phyloP scores from a whole-genome alignment of 2,329 filamentous ascomycete genomes.

The Beauveria caledonica region DNA sequence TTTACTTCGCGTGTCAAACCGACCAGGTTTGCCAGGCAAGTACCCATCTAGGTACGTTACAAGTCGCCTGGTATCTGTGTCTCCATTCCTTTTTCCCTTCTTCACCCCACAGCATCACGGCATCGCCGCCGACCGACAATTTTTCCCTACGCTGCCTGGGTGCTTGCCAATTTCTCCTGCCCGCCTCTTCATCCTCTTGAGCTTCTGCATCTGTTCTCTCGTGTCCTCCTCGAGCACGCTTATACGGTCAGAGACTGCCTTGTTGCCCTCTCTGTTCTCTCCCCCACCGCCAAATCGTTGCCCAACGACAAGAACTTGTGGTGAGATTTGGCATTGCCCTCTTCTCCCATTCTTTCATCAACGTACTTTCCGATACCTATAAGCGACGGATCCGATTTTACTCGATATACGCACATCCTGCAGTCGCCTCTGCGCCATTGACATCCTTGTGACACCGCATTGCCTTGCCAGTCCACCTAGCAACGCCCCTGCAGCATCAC shows the following conservation, averaged over 20 bases:
- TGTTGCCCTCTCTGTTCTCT: conserved; percentile 6
- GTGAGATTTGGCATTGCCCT: conserved; percentile 5
- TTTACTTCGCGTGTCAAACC: neutral
- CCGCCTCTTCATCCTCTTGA: conserved; percentile 14
- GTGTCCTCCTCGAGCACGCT: conserved; percentile 7
- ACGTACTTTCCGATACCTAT: conserved; percentile 4
- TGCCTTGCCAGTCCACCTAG: neutral
- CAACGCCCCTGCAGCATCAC: conserved; percentile 11
- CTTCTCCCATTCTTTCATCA: conserved; percentile 1
- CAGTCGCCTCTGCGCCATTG: conserved; percentile 4
- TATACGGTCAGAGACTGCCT: conserved; percentile 8
- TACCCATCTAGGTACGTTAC: neutral
- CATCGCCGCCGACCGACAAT: conserved; percentile 19
- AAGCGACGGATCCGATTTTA: conserved; percentile 3
- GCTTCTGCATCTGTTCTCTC: conserved; percentile 11
- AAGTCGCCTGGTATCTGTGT: conserved; percentile 14
- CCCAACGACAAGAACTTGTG: conserved; percentile 1
- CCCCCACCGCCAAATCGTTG: conserved; percentile 11
- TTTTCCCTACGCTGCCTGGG: conserved; percentile 12
- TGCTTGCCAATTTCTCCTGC: conserved; percentile 17
- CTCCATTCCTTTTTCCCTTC: conserved; percentile 20
- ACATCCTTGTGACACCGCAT: conserved; percentile 1
- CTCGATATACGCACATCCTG: conserved; percentile 7
- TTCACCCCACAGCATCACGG: conserved; percentile 21
- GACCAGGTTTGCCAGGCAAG: neutral